Evolutionary conservation across 1,284 basidiomycete species (phyloP).

Genomic region (Xerocomus amazonicus): DNA sequence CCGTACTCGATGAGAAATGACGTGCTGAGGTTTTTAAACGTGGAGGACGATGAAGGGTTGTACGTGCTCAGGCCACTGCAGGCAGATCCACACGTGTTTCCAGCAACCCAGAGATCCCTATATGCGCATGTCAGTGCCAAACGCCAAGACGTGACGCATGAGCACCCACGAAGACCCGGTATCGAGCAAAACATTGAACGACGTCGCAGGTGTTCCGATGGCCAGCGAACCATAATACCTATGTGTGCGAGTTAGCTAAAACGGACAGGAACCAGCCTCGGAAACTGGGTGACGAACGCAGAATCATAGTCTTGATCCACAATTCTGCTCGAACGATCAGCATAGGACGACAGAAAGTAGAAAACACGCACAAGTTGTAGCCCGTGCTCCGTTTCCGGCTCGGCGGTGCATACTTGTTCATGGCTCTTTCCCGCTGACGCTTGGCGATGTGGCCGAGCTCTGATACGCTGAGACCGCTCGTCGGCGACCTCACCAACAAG

Average conservation of each 20-base stretch:
- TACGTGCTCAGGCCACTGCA: constrained; percentile 14
- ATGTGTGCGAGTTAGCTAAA: constrained; percentile 1
- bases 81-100: constrained; percentile 12
- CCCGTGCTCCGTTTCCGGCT: constrained; percentile 27
- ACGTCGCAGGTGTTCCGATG: constrained; percentile 39
- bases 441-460: constrained; percentile 23
- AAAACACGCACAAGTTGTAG: constrained; percentile 25
- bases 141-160: rapidly evolving
- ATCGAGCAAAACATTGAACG: constrained; percentile 45
- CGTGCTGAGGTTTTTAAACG: constrained; percentile 23
- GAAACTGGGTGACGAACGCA: constrained; percentile 13
- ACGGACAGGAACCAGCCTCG: too few relatives aligned
- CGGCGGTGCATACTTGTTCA: constrained; percentile 19
- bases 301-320: constrained; percentile 28
- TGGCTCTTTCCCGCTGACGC: constrained; percentile 21
- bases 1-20: constrained; percentile 24
- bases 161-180: constrained; percentile 53
- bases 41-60: constrained; percentile 26
- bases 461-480: background rate
- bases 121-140: background rate
- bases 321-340: constrained; percentile 19
- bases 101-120: constrained; percentile 29
- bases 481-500: constrained; percentile 14
- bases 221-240: constrained; percentile 42
- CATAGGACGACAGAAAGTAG: background rate